Base-by-base conservation (phyloP, 352 stramenopile genomes). In the Pythium dissotocum region DNA sequence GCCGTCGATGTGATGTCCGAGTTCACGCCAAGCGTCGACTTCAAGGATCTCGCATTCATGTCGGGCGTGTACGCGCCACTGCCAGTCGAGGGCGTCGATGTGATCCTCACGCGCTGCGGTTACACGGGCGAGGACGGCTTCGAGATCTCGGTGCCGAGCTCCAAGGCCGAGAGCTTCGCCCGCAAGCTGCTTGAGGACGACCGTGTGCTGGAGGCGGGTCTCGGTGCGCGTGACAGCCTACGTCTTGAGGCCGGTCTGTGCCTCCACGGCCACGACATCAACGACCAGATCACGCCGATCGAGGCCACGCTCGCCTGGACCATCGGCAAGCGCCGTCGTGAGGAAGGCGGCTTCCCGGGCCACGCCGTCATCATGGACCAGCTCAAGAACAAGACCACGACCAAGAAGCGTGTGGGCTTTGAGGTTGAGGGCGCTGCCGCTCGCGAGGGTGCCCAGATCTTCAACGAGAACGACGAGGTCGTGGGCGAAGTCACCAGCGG, bases 41-140 rank as follows among this genome's bases (percentile, higher is more conserved):
- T 99, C 14, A 83, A 78, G 33, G 85, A 94, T 38, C 91, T 99
- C 61, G 87, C 87, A 38, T 99, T 99, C 79, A 99, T 99, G 98
- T 98, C 91, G 35, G 94, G 96, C 35, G 63, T 85, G 6, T 93
- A 95, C 79, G 96, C 87, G 30, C 88, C 88, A 2, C 77, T 99
- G 36, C 77, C 73, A 36, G 65, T 69, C 14, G 70, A 74, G 35
- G 70, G 67, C 14, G 85, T 92, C 70, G 87, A 98, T 42, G 90
- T 93, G 26, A 91, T 93, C 38, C 69, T 98, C 51, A 97, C 90
- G 16, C 96, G 97, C 69, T 99, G 97, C 77, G 97, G 98, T 12
- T 99, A 99, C 88, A 99, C 98, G 35, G 98, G 97, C 32, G 98
- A 99, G 77, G 98, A 99, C 78, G 98, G 98, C 21, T 99, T 99